Evolutionary conservation across 2,329 filamentous ascomycete genomes (phyloP), one percentile per base, ranked within the genome.

Genomic region (Tolypocladium endophyticum): DNA sequence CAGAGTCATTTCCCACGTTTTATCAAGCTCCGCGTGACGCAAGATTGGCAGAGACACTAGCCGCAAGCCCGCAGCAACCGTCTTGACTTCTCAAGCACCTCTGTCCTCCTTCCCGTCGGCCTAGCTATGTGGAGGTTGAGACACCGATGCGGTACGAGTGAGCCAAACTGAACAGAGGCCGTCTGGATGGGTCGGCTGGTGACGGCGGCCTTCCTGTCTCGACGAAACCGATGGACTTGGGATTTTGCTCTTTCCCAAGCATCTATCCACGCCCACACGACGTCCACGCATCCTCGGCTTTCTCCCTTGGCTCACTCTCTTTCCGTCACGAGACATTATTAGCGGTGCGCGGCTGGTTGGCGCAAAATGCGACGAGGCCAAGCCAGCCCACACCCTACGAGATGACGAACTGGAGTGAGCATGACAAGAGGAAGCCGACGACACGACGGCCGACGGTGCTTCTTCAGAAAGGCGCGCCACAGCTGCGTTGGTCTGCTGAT

Each of bases 1-100:
- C 52, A 53, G 36, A 57, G 52, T 50, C 23, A 43, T 30, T 30
- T 60, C 33, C 52, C 56, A 58, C 58, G 58, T 58, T 62, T 53
- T 39, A 41, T 55, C 14, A 52, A 8, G 33, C 20, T 28, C 7
- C 36, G 38, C 47, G 57, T 55, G 57, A 59, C 57, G 50, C 57
- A 39, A 59, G 50, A 55, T 57, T 47, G 38, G 6, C 55, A 45
- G 38, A 56, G 23, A 43, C 35, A 53, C 14, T 25, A 20, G 36
- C 25, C 36, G 55, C 9, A 3, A 47, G 43, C 28, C 38, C 39
- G 39, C 55, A 30, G 30, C 38, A 11, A 14, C 50, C 36, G 50
- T 54, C 50, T 54, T 54, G 30, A 28, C 23, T 5, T 25, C 43
- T 25, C 8, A 4, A 25, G 25, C 45, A 28, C 30, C 28, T 3